Base-by-base conservation (phyloP, 176 grass and related monocot species). In the Poa pratensis region DNA sequence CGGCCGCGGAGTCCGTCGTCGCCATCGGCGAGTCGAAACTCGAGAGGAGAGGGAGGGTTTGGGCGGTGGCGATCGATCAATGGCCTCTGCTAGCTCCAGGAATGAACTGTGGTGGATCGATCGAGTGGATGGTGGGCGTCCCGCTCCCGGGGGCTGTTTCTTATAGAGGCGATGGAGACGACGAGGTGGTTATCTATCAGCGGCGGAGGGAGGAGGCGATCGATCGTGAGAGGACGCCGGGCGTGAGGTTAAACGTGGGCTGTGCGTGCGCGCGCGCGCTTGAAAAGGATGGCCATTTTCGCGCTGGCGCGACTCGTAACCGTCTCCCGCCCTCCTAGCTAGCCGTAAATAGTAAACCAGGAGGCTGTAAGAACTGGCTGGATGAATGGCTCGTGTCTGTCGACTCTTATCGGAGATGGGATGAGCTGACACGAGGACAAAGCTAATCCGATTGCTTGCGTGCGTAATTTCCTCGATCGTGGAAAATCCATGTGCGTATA, bases 1-100 rank as follows among this genome's bases (percentile, higher is more conserved):
- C 55, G 10, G 83, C 89, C 60, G 51, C 6, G 27, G 16, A 54
- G 57, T 80, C 85, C 7, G 88, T 43, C 8, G 48, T 27, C 20
- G 77, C 70, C 87, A 85, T 89, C 0, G 63, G 9, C 16, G 18
- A 35, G 68, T 0, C 1, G 4, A 20, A 24, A 10, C 4, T 45
- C 64, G 12, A 9, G 12, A 13, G 17, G 63, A 22, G 57, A 11
- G 40, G 76, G 57, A 27, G 17, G 59, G 2, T 80, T 32, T 40
- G 57, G 57, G 57, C n/a, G 68, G 24, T 2, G 24, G 81, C 6
- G 81, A 20, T 48, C 45, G 81, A 20, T 48, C 45, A 0, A 16
- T 55, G 73, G 49, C 28, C 13, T 22, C 59, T 3, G 52, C 23
- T 45, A 2, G 37, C 37, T 45, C 11, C 37, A 22, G 8, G 9